A percentile compares a stretch with the other conserved stretches of the same genome.
phyloP scores from a whole-genome alignment of 208 protist genomes.

The Acanthamoeba healyi region DNA sequence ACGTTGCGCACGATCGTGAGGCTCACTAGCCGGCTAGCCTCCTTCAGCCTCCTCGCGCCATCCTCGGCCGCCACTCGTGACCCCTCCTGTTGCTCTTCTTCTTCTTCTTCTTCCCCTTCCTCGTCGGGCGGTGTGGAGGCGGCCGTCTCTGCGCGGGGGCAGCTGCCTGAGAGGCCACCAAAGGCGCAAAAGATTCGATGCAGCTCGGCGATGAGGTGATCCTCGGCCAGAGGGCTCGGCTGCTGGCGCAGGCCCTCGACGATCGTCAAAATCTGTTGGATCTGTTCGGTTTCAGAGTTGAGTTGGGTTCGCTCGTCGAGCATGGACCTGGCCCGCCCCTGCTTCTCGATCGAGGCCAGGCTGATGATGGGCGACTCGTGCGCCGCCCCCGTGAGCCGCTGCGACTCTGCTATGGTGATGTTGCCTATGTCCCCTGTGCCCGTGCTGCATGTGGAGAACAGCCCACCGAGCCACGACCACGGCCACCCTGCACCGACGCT shows the following conservation, averaged over 20 bases:
- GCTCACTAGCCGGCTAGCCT: neutral
- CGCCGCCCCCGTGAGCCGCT: neutral
- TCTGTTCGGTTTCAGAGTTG: conserved; percentile 28
- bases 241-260: neutral
- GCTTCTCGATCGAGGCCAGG: conserved; percentile 1
- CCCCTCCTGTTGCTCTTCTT: too few species aligned
- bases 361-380: conserved; percentile 9
- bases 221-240: neutral
- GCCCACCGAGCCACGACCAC: neutral
- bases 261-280: conserved; percentile 23
- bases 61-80: too few species aligned
- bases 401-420: neutral
- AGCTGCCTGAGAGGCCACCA: neutral
- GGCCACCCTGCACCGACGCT: neutral
- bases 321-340: neutral
- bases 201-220: neutral
- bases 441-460: neutral
- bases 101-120: too few species aligned
- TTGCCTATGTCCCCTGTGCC: neutral
- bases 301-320: neutral
- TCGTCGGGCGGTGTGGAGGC: too few species aligned
- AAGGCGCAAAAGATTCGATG: neutral
- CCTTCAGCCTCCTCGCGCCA: too few species aligned
- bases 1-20: conserved; percentile 5
- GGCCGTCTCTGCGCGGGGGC: too few species aligned